Conservation (phyloP, 164 flowering plant species). For the Malania oleifera region DNA sequence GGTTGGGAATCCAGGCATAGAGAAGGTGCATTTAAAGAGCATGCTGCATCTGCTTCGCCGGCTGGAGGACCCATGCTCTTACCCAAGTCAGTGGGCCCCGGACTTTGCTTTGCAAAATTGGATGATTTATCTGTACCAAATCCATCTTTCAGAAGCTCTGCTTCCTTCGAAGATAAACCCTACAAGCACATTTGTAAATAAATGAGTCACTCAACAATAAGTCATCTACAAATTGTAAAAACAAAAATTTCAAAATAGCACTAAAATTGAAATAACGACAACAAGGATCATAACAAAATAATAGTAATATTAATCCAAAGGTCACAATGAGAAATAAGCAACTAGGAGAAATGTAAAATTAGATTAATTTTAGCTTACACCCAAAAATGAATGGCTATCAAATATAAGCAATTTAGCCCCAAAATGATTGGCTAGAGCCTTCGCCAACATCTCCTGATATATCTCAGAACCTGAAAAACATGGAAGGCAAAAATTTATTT, state of each 20-base stretch:
- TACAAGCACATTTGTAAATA: conserved; percentile 19
- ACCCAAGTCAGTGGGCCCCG: conserved; percentile 32
- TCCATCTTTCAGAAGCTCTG: conserved; percentile 61
- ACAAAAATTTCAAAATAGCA: background rate
- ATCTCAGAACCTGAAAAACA: conserved; percentile 72
- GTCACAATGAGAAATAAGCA: conserved; percentile 5
- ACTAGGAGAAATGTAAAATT: background rate
- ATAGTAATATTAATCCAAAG: background rate
- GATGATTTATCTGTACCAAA: conserved; percentile 43
- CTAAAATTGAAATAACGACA: background rate
- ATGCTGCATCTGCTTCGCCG: conserved; percentile 40
- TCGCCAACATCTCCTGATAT: conserved; percentile 87
- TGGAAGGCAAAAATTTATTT: conserved; percentile 1
- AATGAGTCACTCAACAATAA: background rate
- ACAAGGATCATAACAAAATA: background rate
- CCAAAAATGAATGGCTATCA: conserved; percentile 70
- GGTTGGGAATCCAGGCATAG: conserved; percentile 40
- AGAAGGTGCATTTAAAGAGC: conserved; percentile 34
- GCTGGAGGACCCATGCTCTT: conserved; percentile 29
- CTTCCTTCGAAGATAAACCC: conserved; percentile 72
- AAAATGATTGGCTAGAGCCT: conserved; percentile 79
- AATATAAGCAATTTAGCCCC: conserved; percentile 83
- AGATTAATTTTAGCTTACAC: conserved; percentile 45
- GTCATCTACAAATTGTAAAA: background rate
- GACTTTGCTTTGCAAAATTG: conserved; percentile 36